Base-by-base conservation (phyloP, 345 rosid genomes). In the Moricandia moricandioides region DNA sequence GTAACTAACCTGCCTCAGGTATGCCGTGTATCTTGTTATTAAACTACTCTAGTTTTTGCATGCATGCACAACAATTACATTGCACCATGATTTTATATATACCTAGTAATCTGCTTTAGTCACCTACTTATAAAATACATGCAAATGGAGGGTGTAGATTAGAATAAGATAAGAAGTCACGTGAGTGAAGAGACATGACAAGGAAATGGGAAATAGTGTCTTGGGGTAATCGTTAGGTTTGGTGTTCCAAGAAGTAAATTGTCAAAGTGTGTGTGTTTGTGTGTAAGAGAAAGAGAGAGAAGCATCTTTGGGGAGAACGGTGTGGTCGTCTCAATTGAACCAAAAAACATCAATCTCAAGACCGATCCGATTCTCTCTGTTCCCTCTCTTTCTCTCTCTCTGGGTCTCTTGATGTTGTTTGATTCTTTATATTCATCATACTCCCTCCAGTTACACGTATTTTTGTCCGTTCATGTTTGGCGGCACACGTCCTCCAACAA, bases 231-330 rank as follows among this genome's bases (percentile, higher is more conserved):
- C 82, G 85, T 66, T 49, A 56, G 52, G 79, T 65, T 78, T 80
- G 57, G 79, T 76, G 83, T 77, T 72, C 74, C 78, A 79, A 85
- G 84, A 84, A 81, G 86, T 69, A 75, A 73, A 83, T 86, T 61
- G 54, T 16, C 8, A 14, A 10, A n/a, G 21, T 26, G 13, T 7
- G 57, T 40, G 21, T 49, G 55, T 49, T 29, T 29, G 31, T 21
- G 51, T 43, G 52, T 4, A n/a, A 0, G 51, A 63, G 63, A 75
- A n/a, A 0, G 51, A 63, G 63, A 75, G 52, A 52, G 71, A 24
- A 70, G 69, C 91, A 86, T 86, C 84, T 88, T 88, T 90, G 82
- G 71, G 91, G 82, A 88, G 91, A 93, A 93, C 86, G 93, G 88
- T 88, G 88, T 84, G 86, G 88, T 88, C 86, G 86, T 82, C 80